These are phyloP conservation scores for Candida vaughaniae DNA, from an alignment of 805 yeast genomes.

Conservation along the genomic window DNA sequence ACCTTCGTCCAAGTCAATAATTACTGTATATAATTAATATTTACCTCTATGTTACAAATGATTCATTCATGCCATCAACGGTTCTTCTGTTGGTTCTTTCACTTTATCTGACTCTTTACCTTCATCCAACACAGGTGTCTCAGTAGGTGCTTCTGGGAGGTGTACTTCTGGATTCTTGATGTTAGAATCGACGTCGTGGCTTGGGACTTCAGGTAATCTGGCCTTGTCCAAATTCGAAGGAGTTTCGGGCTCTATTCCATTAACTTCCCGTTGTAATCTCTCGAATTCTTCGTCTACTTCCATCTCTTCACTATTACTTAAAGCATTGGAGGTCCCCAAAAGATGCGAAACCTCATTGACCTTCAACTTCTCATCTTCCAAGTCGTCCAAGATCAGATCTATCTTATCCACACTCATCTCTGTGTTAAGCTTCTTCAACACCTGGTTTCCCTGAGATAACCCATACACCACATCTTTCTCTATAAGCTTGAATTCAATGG, in stretches of 20 bases:
- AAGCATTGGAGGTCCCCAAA: constrained; percentile 40
- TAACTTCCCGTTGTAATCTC: constrained; percentile 46
- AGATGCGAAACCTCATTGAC: constrained; percentile 70
- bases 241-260: constrained; percentile 10
- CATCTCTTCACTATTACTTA: constrained; percentile 49
- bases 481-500: constrained; percentile 84
- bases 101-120: too few species aligned
- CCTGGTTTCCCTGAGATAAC: constrained; percentile 73
- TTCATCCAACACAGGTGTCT: not conserved
- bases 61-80: not conserved
- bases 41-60: too few species aligned
- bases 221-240: not conserved
- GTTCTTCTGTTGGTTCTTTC: not conserved
- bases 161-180: not conserved
- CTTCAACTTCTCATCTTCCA: constrained; percentile 75
- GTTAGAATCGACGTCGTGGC: not conserved
- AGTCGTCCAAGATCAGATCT: constrained; percentile 81
- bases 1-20: too few species aligned
- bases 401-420: constrained; percentile 78
- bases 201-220: constrained; percentile 17
- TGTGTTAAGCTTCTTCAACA: constrained; percentile 69
- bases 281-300: constrained; percentile 68
- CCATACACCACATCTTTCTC: constrained; percentile 85
- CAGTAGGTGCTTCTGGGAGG: not conserved
- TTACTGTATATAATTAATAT: too few species aligned